Evolutionary conservation across 768 basidiomycete genomes (phyloP).

Genomic region (Tylopilus plumbeoviolaceoides): DNA sequence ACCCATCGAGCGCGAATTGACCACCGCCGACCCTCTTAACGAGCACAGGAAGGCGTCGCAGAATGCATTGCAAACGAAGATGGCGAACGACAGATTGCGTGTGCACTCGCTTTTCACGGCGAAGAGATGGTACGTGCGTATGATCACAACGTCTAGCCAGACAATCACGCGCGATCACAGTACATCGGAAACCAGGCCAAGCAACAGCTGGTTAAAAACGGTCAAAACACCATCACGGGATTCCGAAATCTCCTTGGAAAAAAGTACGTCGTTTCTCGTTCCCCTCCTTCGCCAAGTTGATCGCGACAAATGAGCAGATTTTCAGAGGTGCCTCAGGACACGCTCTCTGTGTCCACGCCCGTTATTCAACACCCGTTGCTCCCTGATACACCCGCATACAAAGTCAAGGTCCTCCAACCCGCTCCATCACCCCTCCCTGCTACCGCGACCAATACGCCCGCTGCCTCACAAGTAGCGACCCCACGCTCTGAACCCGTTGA

Average conservation of each 20-base stretch:
- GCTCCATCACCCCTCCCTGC: constrained; percentile 65
- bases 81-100: constrained; percentile 96
- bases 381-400: constrained; percentile 76
- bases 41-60: constrained; percentile 74
- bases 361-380: constrained; percentile 73
- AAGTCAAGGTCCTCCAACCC: constrained; percentile 74
- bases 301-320: constrained; percentile 43
- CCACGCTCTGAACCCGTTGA: constrained; percentile 70
- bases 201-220: constrained; percentile 92
- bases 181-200: constrained; percentile 96
- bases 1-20: neutral
- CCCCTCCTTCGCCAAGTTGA: neutral
- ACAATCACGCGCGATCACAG: constrained; percentile 38
- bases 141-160: neutral
- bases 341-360: constrained; percentile 53
- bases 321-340: constrained; percentile 63
- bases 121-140: constrained; percentile 70
- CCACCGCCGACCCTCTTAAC: neutral
- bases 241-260: constrained; percentile 93
- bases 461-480: constrained; percentile 63
- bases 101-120: constrained; percentile 86
- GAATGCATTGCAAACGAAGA: constrained; percentile 98
- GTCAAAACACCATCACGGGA: constrained; percentile 89
- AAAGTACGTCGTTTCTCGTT: constrained; percentile 50
- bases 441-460: constrained; percentile 55